Evolutionary conservation across 2,329 filamentous ascomycete genomes (phyloP).

Genomic region (Sporothrix curviconia): DNA sequence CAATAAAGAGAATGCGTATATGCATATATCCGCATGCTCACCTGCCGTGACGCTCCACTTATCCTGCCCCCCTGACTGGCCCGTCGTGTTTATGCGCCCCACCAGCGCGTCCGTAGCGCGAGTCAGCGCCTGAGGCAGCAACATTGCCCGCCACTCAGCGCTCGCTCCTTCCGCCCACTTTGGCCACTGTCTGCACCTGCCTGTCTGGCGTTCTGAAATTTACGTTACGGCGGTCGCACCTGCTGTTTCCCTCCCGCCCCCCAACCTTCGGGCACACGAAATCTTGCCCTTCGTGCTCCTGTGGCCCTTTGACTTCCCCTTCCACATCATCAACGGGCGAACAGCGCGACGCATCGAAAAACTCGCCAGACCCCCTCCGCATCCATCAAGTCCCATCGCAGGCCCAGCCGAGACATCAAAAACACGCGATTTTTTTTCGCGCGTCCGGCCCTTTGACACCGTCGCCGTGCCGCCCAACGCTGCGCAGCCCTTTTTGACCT

Average conservation of each 20-base stretch:
- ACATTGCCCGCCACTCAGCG: neutral
- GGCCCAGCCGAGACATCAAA: conserved; percentile 44
- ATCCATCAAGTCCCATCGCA: conserved; percentile 53
- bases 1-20: too few species aligned
- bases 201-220: conserved; percentile 15
- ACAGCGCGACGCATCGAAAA: conserved; percentile 53
- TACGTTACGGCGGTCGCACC: conserved; percentile 16
- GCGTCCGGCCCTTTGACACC: conserved; percentile 35
- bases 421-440: conserved; percentile 48
- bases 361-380: conserved; percentile 53
- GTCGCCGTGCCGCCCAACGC: conserved; percentile 31
- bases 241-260: conserved; percentile 36
- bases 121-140: conserved; percentile 12
- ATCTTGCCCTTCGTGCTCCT: conserved; percentile 46
- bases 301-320: too few species aligned
- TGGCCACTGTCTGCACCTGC: neutral
- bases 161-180: too few species aligned
- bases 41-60: too few species aligned
- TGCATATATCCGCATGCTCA: too few species aligned
- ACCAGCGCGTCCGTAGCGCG: neutral
- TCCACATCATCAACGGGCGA: conserved; percentile 37
- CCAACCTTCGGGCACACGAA: conserved; percentile 41
- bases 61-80: too few species aligned
- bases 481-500: conserved; percentile 16
- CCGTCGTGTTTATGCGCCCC: neutral